phyloP scores from a whole-genome alignment of 768 basidiomycete species.

The Boletus insuetus region DNA sequence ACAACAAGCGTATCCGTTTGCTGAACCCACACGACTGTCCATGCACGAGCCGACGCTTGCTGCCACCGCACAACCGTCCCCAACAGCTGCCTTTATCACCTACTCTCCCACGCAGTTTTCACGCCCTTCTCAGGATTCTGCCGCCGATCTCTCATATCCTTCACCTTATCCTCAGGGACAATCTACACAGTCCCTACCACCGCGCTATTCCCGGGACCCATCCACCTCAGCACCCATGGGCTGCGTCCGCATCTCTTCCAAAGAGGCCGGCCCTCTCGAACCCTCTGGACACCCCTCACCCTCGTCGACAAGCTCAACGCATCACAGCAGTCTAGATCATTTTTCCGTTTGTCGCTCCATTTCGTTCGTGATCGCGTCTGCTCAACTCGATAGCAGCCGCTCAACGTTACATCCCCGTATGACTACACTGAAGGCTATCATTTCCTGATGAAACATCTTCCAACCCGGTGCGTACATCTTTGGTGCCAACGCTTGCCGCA shows the following conservation, averaged over 20 bases:
- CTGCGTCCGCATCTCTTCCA: conserved; percentile 28
- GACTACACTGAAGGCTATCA: conserved; percentile 98
- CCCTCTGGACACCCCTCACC: conserved; percentile 38
- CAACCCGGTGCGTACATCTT: conserved; percentile 62
- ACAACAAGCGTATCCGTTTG: conserved; percentile 21
- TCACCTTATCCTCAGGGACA: conserved; percentile 24
- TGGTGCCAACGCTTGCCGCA: conserved; percentile 17
- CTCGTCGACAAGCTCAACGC: conserved; percentile 42
- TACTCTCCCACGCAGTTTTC: conserved; percentile 35
- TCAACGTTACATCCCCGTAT: conserved; percentile 68
- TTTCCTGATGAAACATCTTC: conserved; percentile 92
- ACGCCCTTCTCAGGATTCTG: conserved; percentile 27
- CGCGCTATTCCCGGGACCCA: conserved; percentile 51
- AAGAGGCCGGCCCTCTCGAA: conserved; percentile 27
- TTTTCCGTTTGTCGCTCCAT: conserved; percentile 24
- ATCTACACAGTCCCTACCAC: conserved; percentile 21
- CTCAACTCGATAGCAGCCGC: conserved; percentile 61
- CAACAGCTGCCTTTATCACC: conserved; percentile 29
- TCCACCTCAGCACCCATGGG: conserved; percentile 39
- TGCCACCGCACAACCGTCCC: conserved; percentile 25
- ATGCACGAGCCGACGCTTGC: conserved; percentile 33
- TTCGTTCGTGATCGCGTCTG: conserved; percentile 32
- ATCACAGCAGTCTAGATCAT: conserved; percentile 36
- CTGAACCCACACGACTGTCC: conserved; percentile 31
- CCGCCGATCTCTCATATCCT: conserved; percentile 41